Percentiles rank a stretch among this genome's conserved stretches.
phyloP scores from a whole-genome alignment of 257 asterid genomes.

The Penstemon newberryi region DNA sequence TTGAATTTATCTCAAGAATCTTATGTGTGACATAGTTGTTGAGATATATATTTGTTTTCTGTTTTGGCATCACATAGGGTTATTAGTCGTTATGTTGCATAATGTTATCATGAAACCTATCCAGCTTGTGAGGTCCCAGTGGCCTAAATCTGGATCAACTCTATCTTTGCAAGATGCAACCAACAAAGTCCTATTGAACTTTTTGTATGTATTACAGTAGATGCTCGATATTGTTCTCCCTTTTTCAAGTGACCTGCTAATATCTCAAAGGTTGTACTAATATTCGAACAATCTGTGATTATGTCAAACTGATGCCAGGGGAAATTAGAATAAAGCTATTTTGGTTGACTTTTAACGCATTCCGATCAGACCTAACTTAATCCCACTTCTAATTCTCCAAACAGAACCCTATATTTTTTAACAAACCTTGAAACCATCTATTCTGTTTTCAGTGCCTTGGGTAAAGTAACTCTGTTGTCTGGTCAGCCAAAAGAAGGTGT shows the following conservation, averaged over 20 bases:
- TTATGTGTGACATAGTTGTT: background rate
- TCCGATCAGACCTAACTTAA: background rate
- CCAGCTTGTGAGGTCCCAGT: no score
- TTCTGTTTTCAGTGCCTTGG: constrained; percentile 72
- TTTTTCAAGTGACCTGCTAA: no score
- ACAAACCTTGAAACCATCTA: constrained; percentile 29
- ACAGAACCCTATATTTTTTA: background rate
- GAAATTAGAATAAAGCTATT: background rate
- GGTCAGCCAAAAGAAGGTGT: constrained; percentile 93
- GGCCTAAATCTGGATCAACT: no score
- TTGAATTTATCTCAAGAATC: constrained; percentile 23
- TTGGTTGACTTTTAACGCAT: background rate
- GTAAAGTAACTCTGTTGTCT: constrained; percentile 75
- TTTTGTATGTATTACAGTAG: no score
- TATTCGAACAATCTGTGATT: background rate
- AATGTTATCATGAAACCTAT: no score
- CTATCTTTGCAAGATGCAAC: no score
- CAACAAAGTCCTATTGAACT: no score
- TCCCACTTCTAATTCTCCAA: background rate
- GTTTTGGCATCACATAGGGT: no score
- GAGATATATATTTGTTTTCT: background rate
- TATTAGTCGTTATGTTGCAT: no score
- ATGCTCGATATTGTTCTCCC: no score
- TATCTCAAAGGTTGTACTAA: background rate
- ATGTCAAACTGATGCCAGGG: constrained; percentile 12